phyloP scores from a whole-genome alignment of 1,139 yeast genomes.

The Suhomyces choctaworum region DNA sequence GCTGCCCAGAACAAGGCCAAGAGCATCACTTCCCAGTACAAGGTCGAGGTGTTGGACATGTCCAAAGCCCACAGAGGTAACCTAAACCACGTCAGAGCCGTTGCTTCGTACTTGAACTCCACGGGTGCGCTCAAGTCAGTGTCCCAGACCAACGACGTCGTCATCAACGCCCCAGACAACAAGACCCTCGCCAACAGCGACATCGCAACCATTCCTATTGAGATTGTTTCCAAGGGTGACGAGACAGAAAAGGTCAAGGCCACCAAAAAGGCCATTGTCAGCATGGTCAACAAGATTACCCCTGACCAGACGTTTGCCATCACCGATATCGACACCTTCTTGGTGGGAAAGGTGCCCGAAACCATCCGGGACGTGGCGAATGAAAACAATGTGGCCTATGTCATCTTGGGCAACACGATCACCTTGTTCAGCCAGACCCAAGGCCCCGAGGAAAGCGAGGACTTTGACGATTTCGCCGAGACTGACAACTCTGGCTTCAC shows the following conservation, averaged over 20 bases:
- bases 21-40: slow-evolving; percentile 51
- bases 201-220: slow-evolving; percentile 39
- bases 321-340: slow-evolving; percentile 69
- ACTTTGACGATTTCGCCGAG: slow-evolving; percentile 32
- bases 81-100: slow-evolving; percentile 68
- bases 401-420: slow-evolving; percentile 50
- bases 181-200: slow-evolving; percentile 22
- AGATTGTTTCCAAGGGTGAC: slow-evolving; percentile 37
- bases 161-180: slow-evolving; percentile 53
- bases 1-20: slow-evolving; percentile 61
- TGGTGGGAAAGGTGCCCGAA: slow-evolving; percentile 53
- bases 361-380: slow-evolving; percentile 48
- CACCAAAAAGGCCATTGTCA: slow-evolving; percentile 67
- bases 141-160: slow-evolving; percentile 49
- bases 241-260: slow-evolving; percentile 37
- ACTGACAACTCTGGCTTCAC: slow-evolving; percentile 36
- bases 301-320: slow-evolving; percentile 65
- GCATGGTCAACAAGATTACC: slow-evolving; percentile 67
- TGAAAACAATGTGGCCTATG: slow-evolving; percentile 52
- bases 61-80: slow-evolving; percentile 87
- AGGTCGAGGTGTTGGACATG: slow-evolving; percentile 72
- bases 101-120: slow-evolving; percentile 64
- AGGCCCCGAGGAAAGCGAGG: slow-evolving; percentile 27
- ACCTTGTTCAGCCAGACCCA: slow-evolving; percentile 38
- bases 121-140: slow-evolving; percentile 50